These are phyloP conservation scores for Chlorella sp. DNA, from an alignment of 139 green algal genomes.

Conservation along the genomic window DNA sequence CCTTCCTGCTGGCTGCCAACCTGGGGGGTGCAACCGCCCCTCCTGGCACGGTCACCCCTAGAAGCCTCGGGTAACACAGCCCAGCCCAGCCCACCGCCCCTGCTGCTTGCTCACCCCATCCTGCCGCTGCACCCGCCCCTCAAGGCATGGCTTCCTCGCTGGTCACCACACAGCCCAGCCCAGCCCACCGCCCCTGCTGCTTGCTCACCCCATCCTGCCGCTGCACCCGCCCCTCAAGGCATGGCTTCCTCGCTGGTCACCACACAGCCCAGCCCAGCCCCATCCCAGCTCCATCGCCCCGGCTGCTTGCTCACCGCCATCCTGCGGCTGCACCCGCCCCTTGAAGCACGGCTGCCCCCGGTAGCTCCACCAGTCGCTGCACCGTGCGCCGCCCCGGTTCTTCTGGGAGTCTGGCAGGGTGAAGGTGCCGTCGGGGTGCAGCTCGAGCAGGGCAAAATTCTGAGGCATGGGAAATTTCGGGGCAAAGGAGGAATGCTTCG, in stretches of 20 bases:
- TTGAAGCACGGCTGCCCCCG: background rate
- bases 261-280: background rate
- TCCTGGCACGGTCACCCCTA: too few species aligned
- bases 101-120: too few species aligned
- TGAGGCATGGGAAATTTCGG: background rate
- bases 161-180: background rate
- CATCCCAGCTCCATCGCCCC: background rate
- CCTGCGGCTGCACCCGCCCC: background rate
- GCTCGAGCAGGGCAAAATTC: constrained; percentile 23
- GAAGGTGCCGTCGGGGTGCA: constrained; percentile 12
- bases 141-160: background rate
- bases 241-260: background rate
- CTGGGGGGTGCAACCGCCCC: too few species aligned
- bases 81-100: too few species aligned
- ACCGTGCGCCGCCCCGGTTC: constrained; percentile 36
- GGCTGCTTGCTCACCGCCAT: constrained; percentile 3
- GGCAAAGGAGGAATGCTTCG: background rate
- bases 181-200: background rate
- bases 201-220: too few species aligned
- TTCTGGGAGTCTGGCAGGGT: background rate
- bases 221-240: background rate
- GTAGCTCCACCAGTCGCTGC: constrained; percentile 32
- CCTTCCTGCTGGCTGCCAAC: too few species aligned
- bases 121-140: background rate
- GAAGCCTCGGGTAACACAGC: too few species aligned